Conservation (phyloP, 805 yeast genomes). For the Cyberlindnera sargentensis region DNA sequence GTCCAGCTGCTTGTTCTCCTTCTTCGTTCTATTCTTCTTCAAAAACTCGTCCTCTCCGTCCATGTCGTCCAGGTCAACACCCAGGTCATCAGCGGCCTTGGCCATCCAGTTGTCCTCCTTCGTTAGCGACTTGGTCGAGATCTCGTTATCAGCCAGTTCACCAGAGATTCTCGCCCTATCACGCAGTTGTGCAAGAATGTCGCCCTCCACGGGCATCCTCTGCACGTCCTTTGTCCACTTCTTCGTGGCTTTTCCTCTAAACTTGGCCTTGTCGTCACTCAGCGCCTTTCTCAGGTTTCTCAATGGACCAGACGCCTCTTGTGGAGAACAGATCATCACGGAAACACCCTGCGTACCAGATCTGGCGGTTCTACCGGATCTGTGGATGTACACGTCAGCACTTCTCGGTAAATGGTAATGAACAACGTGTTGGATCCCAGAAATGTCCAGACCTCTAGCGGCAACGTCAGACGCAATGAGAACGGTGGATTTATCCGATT, state of each 20-base stretch:
- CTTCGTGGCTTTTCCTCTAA: constrained; percentile 28
- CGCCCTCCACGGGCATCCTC: constrained; percentile 69
- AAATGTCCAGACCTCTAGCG: constrained; percentile 94
- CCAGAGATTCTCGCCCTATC: constrained; percentile 65
- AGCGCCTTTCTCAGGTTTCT: constrained; percentile 61
- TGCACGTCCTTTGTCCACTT: constrained; percentile 52
- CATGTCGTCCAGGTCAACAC: constrained; percentile 67
- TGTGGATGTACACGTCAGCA: constrained; percentile 90
- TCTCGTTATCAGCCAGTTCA: constrained; percentile 66
- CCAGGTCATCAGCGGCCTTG: constrained; percentile 91
- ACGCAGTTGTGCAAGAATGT: constrained; percentile 61
- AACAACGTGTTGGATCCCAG: constrained; percentile 85
- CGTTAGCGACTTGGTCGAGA: constrained; percentile 48
- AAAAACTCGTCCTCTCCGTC: constrained; percentile 69
- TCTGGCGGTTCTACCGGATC: constrained; percentile 98
- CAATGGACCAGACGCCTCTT: constrained; percentile 86
- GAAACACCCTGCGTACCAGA: constrained; percentile 94
- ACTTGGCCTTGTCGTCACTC: constrained; percentile 27
- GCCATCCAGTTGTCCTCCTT: constrained; percentile 78
- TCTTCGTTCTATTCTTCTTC: constrained; percentile 53
- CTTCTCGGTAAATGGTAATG: constrained; percentile 94
- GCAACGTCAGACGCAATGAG: constrained; percentile 96
- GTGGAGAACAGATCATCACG: constrained; percentile 86
- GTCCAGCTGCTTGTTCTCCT: constrained; percentile 43
- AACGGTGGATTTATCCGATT: constrained; percentile 49